Conservation (phyloP, 1,284 basidiomycete species). For the Rhizoctonia solani region DNA sequence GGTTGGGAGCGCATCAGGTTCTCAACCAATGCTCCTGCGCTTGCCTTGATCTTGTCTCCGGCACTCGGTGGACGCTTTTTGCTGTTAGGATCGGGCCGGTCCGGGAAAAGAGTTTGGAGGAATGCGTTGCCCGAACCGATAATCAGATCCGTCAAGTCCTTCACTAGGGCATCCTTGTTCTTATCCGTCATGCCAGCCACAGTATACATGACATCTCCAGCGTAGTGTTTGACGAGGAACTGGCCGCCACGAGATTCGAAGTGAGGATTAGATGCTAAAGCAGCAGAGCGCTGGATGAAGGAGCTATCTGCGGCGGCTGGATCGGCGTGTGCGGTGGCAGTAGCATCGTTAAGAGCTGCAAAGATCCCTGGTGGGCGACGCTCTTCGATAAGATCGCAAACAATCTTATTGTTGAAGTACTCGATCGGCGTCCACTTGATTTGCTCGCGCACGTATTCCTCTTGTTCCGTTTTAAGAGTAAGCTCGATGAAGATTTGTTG, state of each 20-base stretch:
- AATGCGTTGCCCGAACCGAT: conserved; percentile 80
- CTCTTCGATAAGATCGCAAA: conserved; percentile 98
- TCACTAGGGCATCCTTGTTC: conserved; percentile 97
- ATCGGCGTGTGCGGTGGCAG: conserved; percentile 97
- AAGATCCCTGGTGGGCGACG: conserved; percentile 96
- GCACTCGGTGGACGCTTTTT: conserved; percentile 99
- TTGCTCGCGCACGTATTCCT: conserved; percentile 97
- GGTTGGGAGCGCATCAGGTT: conserved; percentile 96
- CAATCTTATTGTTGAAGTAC: conserved; percentile 95
- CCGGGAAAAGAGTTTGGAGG: conserved; percentile 89
- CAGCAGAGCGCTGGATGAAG: conserved; percentile 89
- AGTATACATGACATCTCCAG: conserved; percentile 98
- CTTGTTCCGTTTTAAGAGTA: conserved; percentile 98
- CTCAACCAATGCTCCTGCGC: conserved; percentile 93
- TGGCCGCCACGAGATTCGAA: conserved; percentile 91
- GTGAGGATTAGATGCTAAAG: conserved; percentile 81
- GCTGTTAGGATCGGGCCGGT: conserved; percentile 92
- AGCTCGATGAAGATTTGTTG: conserved; percentile 99
- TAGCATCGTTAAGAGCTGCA: conserved; percentile 96
- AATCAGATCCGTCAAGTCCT: conserved; percentile 92
- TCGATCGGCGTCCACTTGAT: conserved; percentile 99
- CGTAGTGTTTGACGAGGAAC: conserved; percentile 93
- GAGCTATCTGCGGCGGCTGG: conserved; percentile 96
- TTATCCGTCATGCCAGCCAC: conserved; percentile 99
- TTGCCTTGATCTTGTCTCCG: conserved; percentile 97